Percentiles rank a stretch among this genome's conserved stretches.
Evolutionary conservation across 257 asterid genomes (phyloP).

Genomic region (Ilex aquifolium): DNA sequence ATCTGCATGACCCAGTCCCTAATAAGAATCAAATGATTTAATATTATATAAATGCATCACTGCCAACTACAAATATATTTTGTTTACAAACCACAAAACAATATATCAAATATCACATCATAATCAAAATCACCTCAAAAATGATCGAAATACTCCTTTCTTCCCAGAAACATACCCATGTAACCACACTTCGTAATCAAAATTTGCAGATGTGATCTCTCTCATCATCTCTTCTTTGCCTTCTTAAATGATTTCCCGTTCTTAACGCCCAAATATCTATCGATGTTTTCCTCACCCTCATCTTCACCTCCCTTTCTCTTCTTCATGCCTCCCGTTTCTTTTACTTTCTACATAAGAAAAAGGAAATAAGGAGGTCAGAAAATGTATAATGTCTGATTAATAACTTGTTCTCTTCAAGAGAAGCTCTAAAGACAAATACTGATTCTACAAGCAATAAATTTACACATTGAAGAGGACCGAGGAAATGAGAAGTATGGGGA

Average conservation of each 20-base stretch:
- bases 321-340: constrained; percentile 49
- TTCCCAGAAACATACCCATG: too few relatives aligned
- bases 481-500: neutral
- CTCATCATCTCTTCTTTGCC: constrained; percentile 33
- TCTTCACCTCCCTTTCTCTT: constrained; percentile 40
- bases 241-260: constrained; percentile 47
- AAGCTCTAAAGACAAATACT: neutral
- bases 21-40: too few relatives aligned
- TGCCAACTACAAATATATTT: too few relatives aligned
- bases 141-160: too few relatives aligned
- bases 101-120: too few relatives aligned
- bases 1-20: too few relatives aligned
- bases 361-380: neutral
- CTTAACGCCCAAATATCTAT: constrained; percentile 28
- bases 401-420: neutral
- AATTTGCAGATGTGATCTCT: neutral
- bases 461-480: neutral
- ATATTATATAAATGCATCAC: too few relatives aligned
- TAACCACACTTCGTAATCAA: neutral
- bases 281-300: constrained; percentile 46
- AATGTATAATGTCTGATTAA: neutral
- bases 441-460: neutral
- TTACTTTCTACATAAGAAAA: constrained; percentile 49
- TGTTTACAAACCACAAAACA: too few relatives aligned
- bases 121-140: too few relatives aligned